Percentiles rank a stretch among this genome's conserved stretches.
These are phyloP conservation scores for Hygrocybe coccinea DNA, from an alignment of 768 basidiomycete species.

Conservation along the genomic window DNA sequence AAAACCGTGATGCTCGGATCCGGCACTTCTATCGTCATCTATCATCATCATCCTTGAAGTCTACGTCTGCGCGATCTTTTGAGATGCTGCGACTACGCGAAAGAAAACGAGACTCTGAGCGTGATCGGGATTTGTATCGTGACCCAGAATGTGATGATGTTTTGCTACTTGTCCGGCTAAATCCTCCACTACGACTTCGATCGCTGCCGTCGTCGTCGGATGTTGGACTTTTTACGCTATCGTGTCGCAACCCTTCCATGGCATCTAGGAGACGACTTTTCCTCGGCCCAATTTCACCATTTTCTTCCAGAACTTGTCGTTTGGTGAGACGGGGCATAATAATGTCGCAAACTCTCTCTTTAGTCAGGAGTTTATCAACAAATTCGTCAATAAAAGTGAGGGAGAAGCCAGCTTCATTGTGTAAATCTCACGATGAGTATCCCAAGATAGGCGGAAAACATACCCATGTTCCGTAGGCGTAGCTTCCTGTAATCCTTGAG, in stretches of 20 bases:
- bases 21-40: background rate
- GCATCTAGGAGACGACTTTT: slow-evolving; percentile 85
- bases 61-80: slow-evolving; percentile 48
- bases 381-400: slow-evolving; percentile 92
- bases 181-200: slow-evolving; percentile 33
- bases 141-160: slow-evolving; percentile 39
- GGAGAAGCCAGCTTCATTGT: slow-evolving; percentile 71
- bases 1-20: no score
- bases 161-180: slow-evolving; percentile 18
- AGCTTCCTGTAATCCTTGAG: slow-evolving; percentile 93
- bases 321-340: slow-evolving; percentile 88
- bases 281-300: slow-evolving; percentile 79
- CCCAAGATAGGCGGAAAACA: slow-evolving; percentile 20
- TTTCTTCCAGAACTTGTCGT: slow-evolving; percentile 85
- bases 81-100: slow-evolving; percentile 61
- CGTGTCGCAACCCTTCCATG: slow-evolving; percentile 67
- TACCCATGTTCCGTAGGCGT: slow-evolving; percentile 74
- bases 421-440: slow-evolving; percentile 7
- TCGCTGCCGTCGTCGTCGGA: slow-evolving; percentile 3
- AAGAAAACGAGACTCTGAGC: slow-evolving; percentile 35
- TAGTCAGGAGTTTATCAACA: slow-evolving; percentile 72
- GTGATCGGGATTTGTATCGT: slow-evolving; percentile 37
- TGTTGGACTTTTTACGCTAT: slow-evolving; percentile 29
- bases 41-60: slow-evolving; percentile 15
- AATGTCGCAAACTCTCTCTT: slow-evolving; percentile 94